These are phyloP conservation scores for Sclerotinia sclerotiorum DNA, from an alignment of 2,329 filamentous ascomycete species.

Conservation along the genomic window DNA sequence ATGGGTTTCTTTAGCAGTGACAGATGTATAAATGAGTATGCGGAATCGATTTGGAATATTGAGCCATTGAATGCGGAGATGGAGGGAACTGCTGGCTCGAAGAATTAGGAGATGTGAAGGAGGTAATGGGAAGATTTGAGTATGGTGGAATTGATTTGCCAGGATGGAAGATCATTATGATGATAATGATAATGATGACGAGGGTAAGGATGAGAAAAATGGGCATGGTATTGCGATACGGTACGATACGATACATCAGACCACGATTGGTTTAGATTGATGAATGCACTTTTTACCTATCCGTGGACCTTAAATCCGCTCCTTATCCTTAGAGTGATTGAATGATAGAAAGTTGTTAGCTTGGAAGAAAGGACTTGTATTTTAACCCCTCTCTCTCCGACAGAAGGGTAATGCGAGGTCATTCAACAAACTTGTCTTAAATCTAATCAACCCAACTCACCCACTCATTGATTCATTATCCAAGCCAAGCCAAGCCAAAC, in stretches of 20 bases:
- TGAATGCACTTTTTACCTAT: background rate
- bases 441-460: too few species aligned
- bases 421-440: too few species aligned
- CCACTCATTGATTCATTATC: too few species aligned
- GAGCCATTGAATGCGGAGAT: slow-evolving; percentile 58
- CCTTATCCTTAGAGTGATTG: background rate
- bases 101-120: background rate
- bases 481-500: too few species aligned
- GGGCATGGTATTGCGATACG: background rate
- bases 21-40: slow-evolving; percentile 95
- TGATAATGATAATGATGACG: background rate
- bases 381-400: too few species aligned
- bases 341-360: background rate
- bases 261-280: background rate
- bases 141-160: background rate
- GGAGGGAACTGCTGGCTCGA: background rate
- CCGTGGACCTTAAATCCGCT: background rate
- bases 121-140: background rate
- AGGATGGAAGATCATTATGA: background rate
- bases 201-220: background rate
- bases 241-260: background rate
- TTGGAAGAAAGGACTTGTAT: too few species aligned
- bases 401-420: too few species aligned
- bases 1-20: slow-evolving; percentile 99
- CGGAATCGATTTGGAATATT: slow-evolving; percentile 94